Conservation (phyloP, 23 red algal genomes). For the Gracilaria gracilis region DNA sequence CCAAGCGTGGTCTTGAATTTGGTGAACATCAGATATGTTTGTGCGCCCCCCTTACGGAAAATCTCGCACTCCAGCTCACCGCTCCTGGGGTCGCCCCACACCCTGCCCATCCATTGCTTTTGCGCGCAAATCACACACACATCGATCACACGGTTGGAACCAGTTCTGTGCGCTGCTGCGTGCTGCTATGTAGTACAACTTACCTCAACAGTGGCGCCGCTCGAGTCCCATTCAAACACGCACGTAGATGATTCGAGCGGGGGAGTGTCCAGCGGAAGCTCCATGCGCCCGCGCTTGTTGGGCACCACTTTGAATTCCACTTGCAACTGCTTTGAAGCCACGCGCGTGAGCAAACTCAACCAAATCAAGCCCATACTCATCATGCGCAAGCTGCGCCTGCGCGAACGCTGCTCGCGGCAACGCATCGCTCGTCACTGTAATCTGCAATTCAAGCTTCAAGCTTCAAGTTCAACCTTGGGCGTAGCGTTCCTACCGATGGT, state of each 20-base stretch:
- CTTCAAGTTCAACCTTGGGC: too few relatives aligned
- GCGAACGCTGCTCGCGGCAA: too few relatives aligned
- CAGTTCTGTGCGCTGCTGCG: neutral
- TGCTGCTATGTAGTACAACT: neutral
- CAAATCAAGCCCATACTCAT: too few relatives aligned
- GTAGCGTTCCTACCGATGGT: too few relatives aligned
- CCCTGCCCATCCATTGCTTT: conserved; percentile 60
- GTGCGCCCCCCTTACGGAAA: conserved; percentile 48
- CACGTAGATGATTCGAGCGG: conserved; percentile 76
- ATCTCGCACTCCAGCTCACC: conserved; percentile 72
- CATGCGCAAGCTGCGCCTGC: too few relatives aligned
- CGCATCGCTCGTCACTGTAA: too few relatives aligned
- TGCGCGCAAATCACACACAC: too few relatives aligned
- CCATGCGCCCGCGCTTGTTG: conserved; percentile 26
- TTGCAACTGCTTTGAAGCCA: conserved; percentile 14
- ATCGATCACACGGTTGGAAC: neutral
- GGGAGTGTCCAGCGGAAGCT: conserved; percentile 77
- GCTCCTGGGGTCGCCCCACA: conserved; percentile 50
- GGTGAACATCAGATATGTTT: conserved; percentile 74
- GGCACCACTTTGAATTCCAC: conserved; percentile 67
- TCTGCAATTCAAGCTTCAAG: too few relatives aligned
- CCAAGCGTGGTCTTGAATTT: conserved; percentile 64
- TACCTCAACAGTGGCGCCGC: conserved; percentile 73
- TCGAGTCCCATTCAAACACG: conserved; percentile 60
- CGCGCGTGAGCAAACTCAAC: neutral